A percentile compares a stretch with the other conserved stretches of the same genome.
phyloP scores from a whole-genome alignment of 2,329 filamentous ascomycete genomes.

The Samsoniella hepiali region DNA sequence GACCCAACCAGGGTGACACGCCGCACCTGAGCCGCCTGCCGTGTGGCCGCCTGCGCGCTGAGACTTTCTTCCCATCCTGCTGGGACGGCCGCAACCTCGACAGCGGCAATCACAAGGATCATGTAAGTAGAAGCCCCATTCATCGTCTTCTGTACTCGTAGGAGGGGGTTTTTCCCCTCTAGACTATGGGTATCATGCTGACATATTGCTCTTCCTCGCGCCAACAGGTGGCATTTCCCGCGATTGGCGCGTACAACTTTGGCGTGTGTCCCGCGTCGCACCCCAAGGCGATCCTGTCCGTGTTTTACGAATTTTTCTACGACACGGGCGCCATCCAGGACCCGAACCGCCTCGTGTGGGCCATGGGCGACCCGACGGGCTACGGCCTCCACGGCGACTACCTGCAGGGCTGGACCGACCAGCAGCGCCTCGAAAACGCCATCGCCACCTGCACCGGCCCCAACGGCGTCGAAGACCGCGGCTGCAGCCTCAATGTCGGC shows the following conservation, averaged over 20 bases:
- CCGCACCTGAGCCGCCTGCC: slow-evolving; percentile 49
- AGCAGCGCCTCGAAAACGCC: slow-evolving; percentile 26
- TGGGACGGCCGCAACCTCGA: slow-evolving; percentile 60
- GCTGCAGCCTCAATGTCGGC: slow-evolving; percentile 28
- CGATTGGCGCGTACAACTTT: slow-evolving; percentile 28
- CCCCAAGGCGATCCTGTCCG: slow-evolving; percentile 42
- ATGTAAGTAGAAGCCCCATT: slow-evolving; percentile 36
- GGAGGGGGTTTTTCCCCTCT: too few species aligned
- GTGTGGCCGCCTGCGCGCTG: slow-evolving; percentile 52
- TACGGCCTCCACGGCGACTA: slow-evolving; percentile 31
- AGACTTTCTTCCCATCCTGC: slow-evolving; percentile 60
- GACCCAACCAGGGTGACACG: slow-evolving; percentile 38
- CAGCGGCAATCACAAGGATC: slow-evolving; percentile 51
- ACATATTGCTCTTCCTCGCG: background rate
- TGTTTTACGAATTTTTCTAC: slow-evolving; percentile 47
- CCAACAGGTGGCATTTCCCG: slow-evolving; percentile 29
- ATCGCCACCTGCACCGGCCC: slow-evolving; percentile 28
- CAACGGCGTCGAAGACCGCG: slow-evolving; percentile 24
- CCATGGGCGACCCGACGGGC: slow-evolving; percentile 29
- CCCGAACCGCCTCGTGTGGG: slow-evolving; percentile 29
- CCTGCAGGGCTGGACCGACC: slow-evolving; percentile 31
- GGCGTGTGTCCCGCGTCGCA: slow-evolving; percentile 39
- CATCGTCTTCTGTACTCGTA: too few species aligned
- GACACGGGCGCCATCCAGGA: slow-evolving; percentile 32
- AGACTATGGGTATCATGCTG: background rate